A percentile compares a stretch with the other conserved stretches of the same genome.
phyloP scores from a whole-genome alignment of 2,329 filamentous ascomycete genomes.

The Pestalotiopsis sp. region DNA sequence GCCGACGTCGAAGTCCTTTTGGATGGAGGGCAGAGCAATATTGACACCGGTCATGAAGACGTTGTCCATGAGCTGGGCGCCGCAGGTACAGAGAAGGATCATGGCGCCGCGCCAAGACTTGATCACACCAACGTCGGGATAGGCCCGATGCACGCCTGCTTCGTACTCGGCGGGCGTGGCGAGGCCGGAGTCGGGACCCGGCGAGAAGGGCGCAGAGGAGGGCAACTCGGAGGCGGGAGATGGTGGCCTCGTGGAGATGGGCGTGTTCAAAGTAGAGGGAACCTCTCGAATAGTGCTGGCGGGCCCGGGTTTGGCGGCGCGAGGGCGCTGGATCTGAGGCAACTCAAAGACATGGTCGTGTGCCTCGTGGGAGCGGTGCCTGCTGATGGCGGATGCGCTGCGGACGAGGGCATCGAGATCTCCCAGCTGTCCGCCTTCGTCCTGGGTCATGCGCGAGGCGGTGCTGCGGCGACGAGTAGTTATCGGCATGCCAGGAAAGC shows the following conservation, averaged over 20 bases:
- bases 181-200: background rate
- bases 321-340: slow-evolving; percentile 1
- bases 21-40: slow-evolving; percentile 41
- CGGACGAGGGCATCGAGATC: slow-evolving; percentile 7
- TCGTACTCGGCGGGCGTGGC: slow-evolving; percentile 7
- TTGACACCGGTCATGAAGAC: slow-evolving; percentile 46
- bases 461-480: slow-evolving; percentile 6
- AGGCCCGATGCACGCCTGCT: slow-evolving; percentile 6
- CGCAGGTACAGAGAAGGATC: slow-evolving; percentile 41
- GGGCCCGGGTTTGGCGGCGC: background rate
- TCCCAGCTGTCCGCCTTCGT: background rate
- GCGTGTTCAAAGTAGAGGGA: background rate
- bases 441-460: slow-evolving; percentile 6
- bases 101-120: slow-evolving; percentile 39
- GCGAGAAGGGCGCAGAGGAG: background rate
- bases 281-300: slow-evolving; percentile 9
- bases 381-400: slow-evolving; percentile 8
- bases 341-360: slow-evolving; percentile 4
- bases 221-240: background rate
- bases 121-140: slow-evolving; percentile 19
- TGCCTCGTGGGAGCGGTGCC: background rate
- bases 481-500: slow-evolving; percentile 9
- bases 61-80: slow-evolving; percentile 45
- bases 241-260: slow-evolving; percentile 2
- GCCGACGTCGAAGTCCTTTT: slow-evolving; percentile 23